Percentiles rank a stretch among this genome's conserved stretches.
These are phyloP conservation scores for Przewalskia tangutica DNA, from an alignment of 257 asterid species.

Conservation along the genomic window DNA sequence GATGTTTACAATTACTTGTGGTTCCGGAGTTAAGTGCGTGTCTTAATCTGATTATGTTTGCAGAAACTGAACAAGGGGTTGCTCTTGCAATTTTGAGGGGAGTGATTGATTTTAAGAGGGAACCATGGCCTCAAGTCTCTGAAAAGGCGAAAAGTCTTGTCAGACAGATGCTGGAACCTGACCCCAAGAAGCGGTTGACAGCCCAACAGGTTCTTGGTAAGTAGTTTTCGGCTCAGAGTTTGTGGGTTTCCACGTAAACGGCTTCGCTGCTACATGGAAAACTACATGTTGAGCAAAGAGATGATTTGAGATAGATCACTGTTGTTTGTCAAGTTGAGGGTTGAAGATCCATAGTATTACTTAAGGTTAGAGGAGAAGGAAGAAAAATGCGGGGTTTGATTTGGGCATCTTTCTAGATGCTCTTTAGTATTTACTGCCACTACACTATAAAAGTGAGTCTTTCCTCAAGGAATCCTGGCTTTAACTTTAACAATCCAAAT, in stretches of 20 bases:
- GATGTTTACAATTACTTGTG: background rate
- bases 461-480: background rate
- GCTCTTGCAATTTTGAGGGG: slow-evolving; percentile 87
- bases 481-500: background rate
- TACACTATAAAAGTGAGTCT: background rate
- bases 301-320: background rate
- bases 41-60: background rate
- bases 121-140: slow-evolving; percentile 91
- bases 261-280: background rate
- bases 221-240: slow-evolving; percentile 11
- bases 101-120: slow-evolving; percentile 77
- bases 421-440: background rate
- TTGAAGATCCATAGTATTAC: background rate
- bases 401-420: background rate
- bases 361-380: background rate
- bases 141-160: slow-evolving; percentile 79
- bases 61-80: slow-evolving; percentile 93
- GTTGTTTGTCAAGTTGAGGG: background rate
- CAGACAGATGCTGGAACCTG: slow-evolving; percentile 82
- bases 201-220: slow-evolving; percentile 91
- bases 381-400: background rate
- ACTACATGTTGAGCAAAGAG: background rate
- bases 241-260: background rate
- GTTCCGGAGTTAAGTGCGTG: background rate
- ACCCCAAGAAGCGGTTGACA: slow-evolving; percentile 71